These are phyloP conservation scores for Verbena officinalis DNA, from an alignment of 257 asterid species.

Conservation along the genomic window DNA sequence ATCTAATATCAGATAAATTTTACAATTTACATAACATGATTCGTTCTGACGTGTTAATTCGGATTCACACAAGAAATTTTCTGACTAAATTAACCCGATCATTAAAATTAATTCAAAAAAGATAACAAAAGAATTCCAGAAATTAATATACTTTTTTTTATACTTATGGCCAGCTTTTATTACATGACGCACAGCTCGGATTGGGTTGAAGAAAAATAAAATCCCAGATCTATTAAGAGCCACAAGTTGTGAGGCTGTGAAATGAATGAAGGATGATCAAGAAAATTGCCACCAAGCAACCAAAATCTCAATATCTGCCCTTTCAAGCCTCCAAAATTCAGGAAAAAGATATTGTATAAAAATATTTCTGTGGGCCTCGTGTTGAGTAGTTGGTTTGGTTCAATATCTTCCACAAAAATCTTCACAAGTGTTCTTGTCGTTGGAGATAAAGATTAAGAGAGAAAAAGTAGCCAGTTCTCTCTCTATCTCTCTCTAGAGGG, in stretches of 20 bases:
- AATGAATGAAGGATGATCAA: constrained; percentile 27
- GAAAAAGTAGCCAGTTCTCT: constrained; percentile 14
- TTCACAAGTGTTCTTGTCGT: constrained; percentile 25
- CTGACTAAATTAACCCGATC: too few relatives aligned
- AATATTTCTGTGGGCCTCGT: constrained; percentile 19
- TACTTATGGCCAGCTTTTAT: constrained; percentile 22
- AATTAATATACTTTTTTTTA: too few relatives aligned
- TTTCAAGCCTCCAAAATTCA: background rate
- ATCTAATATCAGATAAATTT: too few relatives aligned
- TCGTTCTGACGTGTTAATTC: too few relatives aligned
- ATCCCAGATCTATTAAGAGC: constrained; percentile 37
- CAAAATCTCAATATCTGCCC: constrained; percentile 7
- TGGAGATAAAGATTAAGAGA: constrained; percentile 23
- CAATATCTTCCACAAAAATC: constrained; percentile 42
- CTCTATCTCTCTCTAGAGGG: background rate
- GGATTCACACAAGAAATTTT: too few relatives aligned
- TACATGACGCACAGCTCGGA: constrained; percentile 19
- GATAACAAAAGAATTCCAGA: too few relatives aligned
- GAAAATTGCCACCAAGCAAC: constrained; percentile 19
- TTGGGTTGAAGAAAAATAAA: constrained; percentile 18
- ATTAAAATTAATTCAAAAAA: too few relatives aligned
- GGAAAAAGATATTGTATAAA: constrained; percentile 14
- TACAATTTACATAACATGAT: too few relatives aligned
- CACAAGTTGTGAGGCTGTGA: constrained; percentile 31
- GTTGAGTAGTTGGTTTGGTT: constrained; percentile 33